Base-by-base conservation (phyloP, 192 early-diverging fungal genomes). In the Coemansia sp. region DNA sequence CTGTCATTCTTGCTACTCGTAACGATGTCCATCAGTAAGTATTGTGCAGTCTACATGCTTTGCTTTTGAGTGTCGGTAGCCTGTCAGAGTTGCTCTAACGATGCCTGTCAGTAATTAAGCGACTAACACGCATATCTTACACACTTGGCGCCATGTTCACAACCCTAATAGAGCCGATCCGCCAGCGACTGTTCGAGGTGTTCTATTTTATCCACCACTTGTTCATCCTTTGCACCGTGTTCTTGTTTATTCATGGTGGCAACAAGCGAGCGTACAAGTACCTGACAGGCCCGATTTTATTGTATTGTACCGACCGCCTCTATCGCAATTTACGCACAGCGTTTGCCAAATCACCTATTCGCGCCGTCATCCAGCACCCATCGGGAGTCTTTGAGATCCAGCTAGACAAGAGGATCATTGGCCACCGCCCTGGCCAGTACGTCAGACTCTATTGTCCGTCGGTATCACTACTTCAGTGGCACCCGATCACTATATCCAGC, bases 141-240 rank as follows among this genome's bases (percentile, higher is more conserved):
- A 11, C 21, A 62, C 18, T 62, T 31, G 18, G 2, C 42, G 18
- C 13, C 38, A 7, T 42, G 31, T 39, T 23, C 50, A 9, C 21
- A 46, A 18, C 8, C 5, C 21, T n/a, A 43, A 16, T 79, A 79
- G 58, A 72, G 18, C 77, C 77, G 14, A 76, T 89, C 40, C 82
- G 89, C 38, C 76, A 76, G 40, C 70, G 70, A 42, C 62, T 88
- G 28, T 93, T 90, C 76, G 90, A 94, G 80, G 40, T 84, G 55
- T 93, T 94, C 72, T 93, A 90, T 84, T 91, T 85, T 70, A 81
- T 84, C 51, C 92, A 94, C 77, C 91, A 94, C 65, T 79, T 92
- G 14, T 89, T 88, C 64, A 64, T 92, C 36, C 68, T 85, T 9
- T 91, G 85, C 68, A 87, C 88, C 76, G 73, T 84, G 20, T 67